Percentiles rank a stretch among this genome's conserved stretches.
Conservation (phyloP, 1,284 basidiomycete genomes). For the Leccinum pachyderme region DNA sequence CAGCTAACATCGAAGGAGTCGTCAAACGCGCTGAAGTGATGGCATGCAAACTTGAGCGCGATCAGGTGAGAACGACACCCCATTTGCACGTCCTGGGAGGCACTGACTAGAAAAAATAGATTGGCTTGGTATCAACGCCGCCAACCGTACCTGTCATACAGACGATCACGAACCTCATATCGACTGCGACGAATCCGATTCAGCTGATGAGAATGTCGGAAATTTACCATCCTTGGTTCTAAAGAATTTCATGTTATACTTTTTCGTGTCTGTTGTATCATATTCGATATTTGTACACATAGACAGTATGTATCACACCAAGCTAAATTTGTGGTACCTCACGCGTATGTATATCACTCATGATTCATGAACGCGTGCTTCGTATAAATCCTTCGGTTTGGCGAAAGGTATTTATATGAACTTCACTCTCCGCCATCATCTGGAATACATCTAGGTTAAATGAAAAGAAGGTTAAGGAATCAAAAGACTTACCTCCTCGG, state of each 20-base stretch:
- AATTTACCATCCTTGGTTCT: slow-evolving; percentile 84
- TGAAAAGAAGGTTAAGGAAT: neutral
- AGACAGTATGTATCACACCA: neutral
- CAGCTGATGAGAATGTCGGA: slow-evolving; percentile 81
- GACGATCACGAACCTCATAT: slow-evolving; percentile 84
- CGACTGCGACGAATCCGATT: slow-evolving; percentile 70
- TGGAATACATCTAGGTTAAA: slow-evolving; percentile 30
- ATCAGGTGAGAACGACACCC: slow-evolving; percentile 54
- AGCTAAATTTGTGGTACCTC: neutral
- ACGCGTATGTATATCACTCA: neutral
- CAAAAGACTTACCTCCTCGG: slow-evolving; percentile 68
- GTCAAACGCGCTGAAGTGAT: slow-evolving; percentile 85
- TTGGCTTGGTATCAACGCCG: slow-evolving; percentile 37
- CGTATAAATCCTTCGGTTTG: slow-evolving; percentile 70
- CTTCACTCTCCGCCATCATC: slow-evolving; percentile 87
- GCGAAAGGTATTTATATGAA: slow-evolving; percentile 71
- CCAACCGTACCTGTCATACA: slow-evolving; percentile 65
- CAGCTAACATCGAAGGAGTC: slow-evolving; percentile 75
- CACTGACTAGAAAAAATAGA: slow-evolving; percentile 30
- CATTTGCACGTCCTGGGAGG: slow-evolving; percentile 1
- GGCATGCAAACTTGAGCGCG: slow-evolving; percentile 81
- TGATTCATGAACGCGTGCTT: slow-evolving; percentile 36
- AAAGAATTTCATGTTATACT: slow-evolving; percentile 8
- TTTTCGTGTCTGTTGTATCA: slow-evolving; percentile 2
- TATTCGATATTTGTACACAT: slow-evolving; percentile 4